Evolutionary conservation across 257 asterid species (phyloP).

Genomic region (Nicotiana paniculata): DNA sequence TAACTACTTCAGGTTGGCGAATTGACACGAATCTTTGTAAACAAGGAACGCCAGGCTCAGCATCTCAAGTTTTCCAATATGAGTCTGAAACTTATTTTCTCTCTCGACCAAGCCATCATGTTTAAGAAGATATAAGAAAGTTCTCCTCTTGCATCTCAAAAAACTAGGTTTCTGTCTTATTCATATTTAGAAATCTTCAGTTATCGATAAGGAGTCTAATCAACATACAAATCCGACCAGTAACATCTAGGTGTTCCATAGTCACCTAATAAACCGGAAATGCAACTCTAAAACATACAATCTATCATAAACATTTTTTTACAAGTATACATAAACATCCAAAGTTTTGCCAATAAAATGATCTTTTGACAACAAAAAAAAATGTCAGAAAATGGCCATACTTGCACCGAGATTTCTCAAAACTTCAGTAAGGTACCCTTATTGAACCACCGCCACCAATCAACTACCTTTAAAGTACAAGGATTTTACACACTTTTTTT

Average conservation of each 20-base stretch:
- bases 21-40: background rate
- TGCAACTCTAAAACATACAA: background rate
- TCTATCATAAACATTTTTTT: background rate
- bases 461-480: background rate
- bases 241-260: background rate
- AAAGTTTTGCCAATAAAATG: background rate
- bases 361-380: background rate
- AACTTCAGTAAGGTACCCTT: background rate
- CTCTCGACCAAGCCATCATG: background rate
- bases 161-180: background rate
- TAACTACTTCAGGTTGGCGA: background rate
- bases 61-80: background rate
- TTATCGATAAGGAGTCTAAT: background rate
- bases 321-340: background rate
- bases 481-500: background rate
- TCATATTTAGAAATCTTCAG: background rate
- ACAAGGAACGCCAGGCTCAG: background rate
- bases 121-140: background rate
- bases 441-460: background rate
- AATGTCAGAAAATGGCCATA: background rate
- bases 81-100: background rate
- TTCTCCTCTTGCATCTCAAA: background rate
- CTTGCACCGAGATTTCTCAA: background rate
- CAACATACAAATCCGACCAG: background rate
- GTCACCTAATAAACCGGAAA: background rate